Evolutionary conservation across 2,329 filamentous ascomycete genomes (phyloP).

Genomic region (Blastomyces gilchristii): DNA sequence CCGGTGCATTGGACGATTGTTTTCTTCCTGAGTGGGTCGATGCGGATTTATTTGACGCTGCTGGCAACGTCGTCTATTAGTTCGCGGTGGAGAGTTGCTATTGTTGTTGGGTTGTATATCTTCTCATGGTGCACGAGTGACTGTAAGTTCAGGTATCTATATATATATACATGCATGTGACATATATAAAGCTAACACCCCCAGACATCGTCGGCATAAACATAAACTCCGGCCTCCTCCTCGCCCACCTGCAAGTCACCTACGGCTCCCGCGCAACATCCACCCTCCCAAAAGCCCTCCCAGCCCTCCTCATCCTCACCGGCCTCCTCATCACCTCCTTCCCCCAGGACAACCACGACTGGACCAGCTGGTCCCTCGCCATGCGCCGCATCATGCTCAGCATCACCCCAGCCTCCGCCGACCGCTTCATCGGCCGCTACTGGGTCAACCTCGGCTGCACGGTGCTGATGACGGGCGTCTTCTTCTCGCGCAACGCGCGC

Average conservation of each 20-base stretch:
- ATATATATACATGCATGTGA: no score
- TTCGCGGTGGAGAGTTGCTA: slow-evolving; percentile 26
- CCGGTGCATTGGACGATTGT: slow-evolving; percentile 36
- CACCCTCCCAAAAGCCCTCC: slow-evolving; percentile 15
- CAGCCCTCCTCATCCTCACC: slow-evolving; percentile 16
- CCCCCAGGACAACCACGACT: slow-evolving; percentile 19
- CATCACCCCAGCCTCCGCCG: slow-evolving; percentile 13
- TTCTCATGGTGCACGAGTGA: slow-evolving; percentile 27
- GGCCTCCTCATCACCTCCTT: slow-evolving; percentile 19
- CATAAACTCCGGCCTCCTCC: slow-evolving; percentile 20
- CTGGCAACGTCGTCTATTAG: slow-evolving; percentile 31
- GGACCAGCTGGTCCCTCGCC: slow-evolving; percentile 18
- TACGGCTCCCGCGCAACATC: slow-evolving; percentile 15
- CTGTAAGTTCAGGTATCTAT: slow-evolving; percentile 13
- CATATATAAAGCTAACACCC: neutral
- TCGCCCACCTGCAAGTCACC: slow-evolving; percentile 20
- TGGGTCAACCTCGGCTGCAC: slow-evolving; percentile 19
- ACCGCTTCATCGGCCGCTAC: slow-evolving; percentile 17
- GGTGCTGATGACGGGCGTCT: slow-evolving; percentile 17
- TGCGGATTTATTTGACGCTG: slow-evolving; percentile 35
- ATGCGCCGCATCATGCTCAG: slow-evolving; percentile 13
- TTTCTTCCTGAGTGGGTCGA: slow-evolving; percentile 33
- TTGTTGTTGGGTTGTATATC: slow-evolving; percentile 29
- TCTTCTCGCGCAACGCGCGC: slow-evolving; percentile 17
- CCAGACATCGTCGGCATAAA: slow-evolving; percentile 20